Conservation (phyloP, 1,139 yeast species). For the Candida sp. region DNA sequence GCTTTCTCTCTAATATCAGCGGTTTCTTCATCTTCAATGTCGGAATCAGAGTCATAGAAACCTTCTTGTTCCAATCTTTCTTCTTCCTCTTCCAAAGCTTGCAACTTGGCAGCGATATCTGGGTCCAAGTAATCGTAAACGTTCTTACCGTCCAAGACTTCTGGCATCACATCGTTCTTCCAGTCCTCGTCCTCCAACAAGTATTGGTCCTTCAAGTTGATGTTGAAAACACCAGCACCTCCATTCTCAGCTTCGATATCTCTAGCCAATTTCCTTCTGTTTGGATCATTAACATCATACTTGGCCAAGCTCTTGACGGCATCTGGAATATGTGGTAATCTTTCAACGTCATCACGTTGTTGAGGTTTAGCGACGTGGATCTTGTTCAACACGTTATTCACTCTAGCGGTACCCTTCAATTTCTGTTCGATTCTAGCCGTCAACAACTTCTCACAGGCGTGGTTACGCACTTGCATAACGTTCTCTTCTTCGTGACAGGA, state of each 20-base stretch:
- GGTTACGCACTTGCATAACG: constrained; percentile 94
- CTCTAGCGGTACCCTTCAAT: constrained; percentile 92
- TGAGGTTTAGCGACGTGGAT: constrained; percentile 94
- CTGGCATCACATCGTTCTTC: constrained; percentile 98
- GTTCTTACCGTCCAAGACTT: constrained; percentile 92
- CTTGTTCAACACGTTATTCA: constrained; percentile 87
- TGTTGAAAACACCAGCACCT: constrained; percentile 98
- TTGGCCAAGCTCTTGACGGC: constrained; percentile 60
- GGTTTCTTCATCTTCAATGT: constrained; percentile 57
- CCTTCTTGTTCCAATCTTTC: constrained; percentile 94
- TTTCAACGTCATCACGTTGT: constrained; percentile 82
- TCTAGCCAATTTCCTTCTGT: constrained; percentile 80
- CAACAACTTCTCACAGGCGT: constrained; percentile 95
- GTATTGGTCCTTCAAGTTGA: constrained; percentile 91
- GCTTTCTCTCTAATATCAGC: constrained; percentile 87
- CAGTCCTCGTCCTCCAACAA: constrained; percentile 94
- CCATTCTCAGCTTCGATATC: constrained; percentile 96
- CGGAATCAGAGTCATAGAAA: constrained; percentile 90
- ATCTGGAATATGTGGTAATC: constrained; percentile 86
- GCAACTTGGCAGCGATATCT: constrained; percentile 90
- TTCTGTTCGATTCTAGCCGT: constrained; percentile 97
- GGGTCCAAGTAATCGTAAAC: constrained; percentile 98
- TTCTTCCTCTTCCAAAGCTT: constrained; percentile 97
- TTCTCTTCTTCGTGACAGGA: constrained; percentile 96
- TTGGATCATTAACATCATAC: constrained; percentile 81